Evolutionary conservation across 2,329 filamentous ascomycete genomes (phyloP).

Genomic region (Colletotrichum tropicale): DNA sequence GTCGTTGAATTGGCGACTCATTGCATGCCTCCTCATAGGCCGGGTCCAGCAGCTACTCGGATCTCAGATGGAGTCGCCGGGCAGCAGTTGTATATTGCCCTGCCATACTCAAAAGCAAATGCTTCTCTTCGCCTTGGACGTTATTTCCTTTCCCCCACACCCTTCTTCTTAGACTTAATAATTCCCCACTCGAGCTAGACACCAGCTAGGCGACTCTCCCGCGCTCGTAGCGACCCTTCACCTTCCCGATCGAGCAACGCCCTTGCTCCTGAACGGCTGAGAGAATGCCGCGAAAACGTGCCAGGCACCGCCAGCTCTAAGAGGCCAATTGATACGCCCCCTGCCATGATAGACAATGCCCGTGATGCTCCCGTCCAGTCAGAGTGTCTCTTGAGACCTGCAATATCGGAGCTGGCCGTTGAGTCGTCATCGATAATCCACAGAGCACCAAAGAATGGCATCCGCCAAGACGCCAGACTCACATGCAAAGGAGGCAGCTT

Average conservation of each 20-base stretch:
- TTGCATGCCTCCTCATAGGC: not conserved
- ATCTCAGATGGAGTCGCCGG: not conserved
- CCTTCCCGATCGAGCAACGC: conserved; percentile 14
- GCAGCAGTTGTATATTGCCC: not conserved
- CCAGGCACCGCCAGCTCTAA: conserved; percentile 20
- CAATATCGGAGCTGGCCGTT: conserved; percentile 16
- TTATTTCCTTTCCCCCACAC: not conserved
- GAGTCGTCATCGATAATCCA: not conserved
- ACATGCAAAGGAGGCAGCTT: conserved; percentile 5
- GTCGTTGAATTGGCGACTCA: not conserved
- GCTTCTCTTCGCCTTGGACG: not conserved
- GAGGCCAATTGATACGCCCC: conserved; percentile 24
- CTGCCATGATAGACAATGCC: not conserved
- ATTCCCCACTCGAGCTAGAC: conserved; percentile 6
- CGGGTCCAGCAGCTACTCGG: not conserved
- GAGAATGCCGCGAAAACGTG: conserved; percentile 18
- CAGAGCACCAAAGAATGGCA: not conserved
- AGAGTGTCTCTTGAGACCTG: not conserved
- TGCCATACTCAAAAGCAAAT: not conserved
- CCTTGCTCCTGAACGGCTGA: not conserved
- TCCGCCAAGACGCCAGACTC: not conserved
- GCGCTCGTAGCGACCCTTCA: conserved; percentile 5
- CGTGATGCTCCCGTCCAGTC: conserved; percentile 3
- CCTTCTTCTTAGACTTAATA: not conserved
- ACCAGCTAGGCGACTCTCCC: conserved; percentile 13